phyloP scores from a whole-genome alignment of 495 filamentous ascomycete species.

The Echria macrotheca region DNA sequence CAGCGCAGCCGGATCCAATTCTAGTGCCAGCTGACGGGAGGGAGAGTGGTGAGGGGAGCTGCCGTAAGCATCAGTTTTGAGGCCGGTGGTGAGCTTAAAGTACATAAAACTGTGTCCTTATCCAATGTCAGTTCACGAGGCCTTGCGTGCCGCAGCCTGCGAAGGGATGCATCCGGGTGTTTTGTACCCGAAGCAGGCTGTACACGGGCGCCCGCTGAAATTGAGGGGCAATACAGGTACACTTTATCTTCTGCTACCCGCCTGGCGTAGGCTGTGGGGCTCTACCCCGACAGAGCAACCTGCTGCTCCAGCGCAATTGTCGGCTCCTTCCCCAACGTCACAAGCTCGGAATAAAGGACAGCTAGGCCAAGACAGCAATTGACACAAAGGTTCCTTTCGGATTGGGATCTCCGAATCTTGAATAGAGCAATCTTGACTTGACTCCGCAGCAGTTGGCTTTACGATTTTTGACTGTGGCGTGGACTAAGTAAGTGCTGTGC shows the following conservation, averaged over 20 bases:
- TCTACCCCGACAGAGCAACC: slow-evolving; percentile 1
- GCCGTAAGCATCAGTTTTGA: slow-evolving; percentile 1
- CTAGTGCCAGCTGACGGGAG: neutral
- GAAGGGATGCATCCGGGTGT: neutral
- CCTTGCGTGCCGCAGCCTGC: neutral
- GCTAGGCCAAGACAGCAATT: neutral
- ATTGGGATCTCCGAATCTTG: neutral
- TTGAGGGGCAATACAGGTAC: neutral
- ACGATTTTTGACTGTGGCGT: no score
- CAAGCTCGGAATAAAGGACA: neutral
- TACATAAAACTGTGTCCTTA: slow-evolving; percentile 1
- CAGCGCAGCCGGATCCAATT: neutral
- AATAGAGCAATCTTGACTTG: slow-evolving; percentile 1
- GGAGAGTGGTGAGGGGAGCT: neutral
- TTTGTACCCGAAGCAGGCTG: neutral
- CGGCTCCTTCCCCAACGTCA: neutral
- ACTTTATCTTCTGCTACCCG: neutral
- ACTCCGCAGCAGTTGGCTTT: no score
- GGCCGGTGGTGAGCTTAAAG: slow-evolving; percentile 1
- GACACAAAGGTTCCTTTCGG: neutral
- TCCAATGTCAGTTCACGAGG: neutral
- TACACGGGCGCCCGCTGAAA: neutral
- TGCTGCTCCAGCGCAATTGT: neutral
- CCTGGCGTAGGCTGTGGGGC: neutral
- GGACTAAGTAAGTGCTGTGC: no score